These are phyloP conservation scores for Leccinum boreale DNA, from an alignment of 768 basidiomycete species.

Conservation along the genomic window DNA sequence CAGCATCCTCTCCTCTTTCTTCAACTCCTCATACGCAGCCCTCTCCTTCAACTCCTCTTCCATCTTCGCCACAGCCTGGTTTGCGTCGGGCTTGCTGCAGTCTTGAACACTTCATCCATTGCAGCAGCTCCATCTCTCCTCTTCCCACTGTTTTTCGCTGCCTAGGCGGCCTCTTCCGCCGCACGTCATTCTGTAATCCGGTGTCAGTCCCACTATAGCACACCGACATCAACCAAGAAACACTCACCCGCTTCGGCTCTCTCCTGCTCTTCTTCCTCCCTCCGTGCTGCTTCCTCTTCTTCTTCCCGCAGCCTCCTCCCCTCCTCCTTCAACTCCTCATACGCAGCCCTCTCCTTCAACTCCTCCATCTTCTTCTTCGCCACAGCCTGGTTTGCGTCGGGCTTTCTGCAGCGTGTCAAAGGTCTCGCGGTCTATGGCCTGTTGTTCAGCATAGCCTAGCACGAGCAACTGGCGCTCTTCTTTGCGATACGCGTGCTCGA, in stretches of 20 bases:
- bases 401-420: constrained; percentile 58
- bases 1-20: constrained; percentile 39
- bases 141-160: constrained; percentile 51
- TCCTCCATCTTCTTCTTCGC: constrained; percentile 65
- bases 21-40: constrained; percentile 58
- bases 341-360: constrained; percentile 51
- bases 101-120: constrained; percentile 52
- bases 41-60: constrained; percentile 49
- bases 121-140: constrained; percentile 53
- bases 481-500: constrained; percentile 93
- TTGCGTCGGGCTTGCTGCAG: constrained; percentile 38
- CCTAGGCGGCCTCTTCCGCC: constrained; percentile 55
- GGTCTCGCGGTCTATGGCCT: constrained; percentile 65
- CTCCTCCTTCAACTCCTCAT: constrained; percentile 57
- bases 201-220: no score
- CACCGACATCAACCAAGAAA: no score
- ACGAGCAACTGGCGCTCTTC: constrained; percentile 85
- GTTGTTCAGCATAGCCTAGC: constrained; percentile 85
- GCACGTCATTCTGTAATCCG: constrained; percentile 44
- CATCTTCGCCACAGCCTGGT: constrained; percentile 47
- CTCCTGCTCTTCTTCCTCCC: constrained; percentile 32
- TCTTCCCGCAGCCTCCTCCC: constrained; percentile 34
- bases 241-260: constrained; percentile 48
- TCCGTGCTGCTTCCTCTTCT: constrained; percentile 13
- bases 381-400: no score